Percentiles rank a stretch among this genome's conserved stretches.
phyloP scores from a whole-genome alignment of 306 rosid genomes.

The Castanopsis chinensis region DNA sequence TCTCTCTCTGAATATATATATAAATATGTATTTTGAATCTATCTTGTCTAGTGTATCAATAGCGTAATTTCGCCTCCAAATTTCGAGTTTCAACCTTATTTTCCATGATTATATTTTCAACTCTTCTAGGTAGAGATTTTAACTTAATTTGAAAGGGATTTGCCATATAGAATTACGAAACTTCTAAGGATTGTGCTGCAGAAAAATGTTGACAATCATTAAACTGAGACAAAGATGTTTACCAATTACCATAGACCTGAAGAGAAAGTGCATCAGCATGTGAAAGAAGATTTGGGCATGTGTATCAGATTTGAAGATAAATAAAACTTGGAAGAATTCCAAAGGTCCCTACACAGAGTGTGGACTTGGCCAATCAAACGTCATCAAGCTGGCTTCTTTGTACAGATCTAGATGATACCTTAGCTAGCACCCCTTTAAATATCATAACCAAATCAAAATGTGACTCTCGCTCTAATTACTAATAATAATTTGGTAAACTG shows the following conservation, averaged over 20 bases:
- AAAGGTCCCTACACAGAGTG: not conserved
- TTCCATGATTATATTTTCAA: not conserved
- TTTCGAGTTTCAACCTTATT: not conserved
- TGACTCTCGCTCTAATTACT: not conserved
- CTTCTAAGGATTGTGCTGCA: not conserved
- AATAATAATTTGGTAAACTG: not conserved
- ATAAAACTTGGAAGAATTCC: too few relatives aligned
- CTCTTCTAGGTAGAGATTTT: not conserved
- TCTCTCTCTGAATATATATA: too few relatives aligned
- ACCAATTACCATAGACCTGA: not conserved
- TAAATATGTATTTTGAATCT: too few relatives aligned
- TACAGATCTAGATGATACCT: not conserved
- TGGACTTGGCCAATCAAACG: not conserved
- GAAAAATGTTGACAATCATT: not conserved
- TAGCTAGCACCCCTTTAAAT: too few relatives aligned
- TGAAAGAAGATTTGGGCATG: not conserved
- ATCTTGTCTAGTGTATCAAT: too few relatives aligned
- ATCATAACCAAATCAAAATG: too few relatives aligned
- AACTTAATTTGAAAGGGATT: not conserved
- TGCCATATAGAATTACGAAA: not conserved
- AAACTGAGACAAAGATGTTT: not conserved
- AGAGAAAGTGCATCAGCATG: not conserved
- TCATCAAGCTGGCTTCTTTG: slow-evolving; percentile 1
- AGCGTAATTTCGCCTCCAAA: too few relatives aligned
- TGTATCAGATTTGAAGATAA: not conserved